Base-by-base conservation (phyloP, 345 rosid genomes). In the Hibiscus mutabilis region DNA sequence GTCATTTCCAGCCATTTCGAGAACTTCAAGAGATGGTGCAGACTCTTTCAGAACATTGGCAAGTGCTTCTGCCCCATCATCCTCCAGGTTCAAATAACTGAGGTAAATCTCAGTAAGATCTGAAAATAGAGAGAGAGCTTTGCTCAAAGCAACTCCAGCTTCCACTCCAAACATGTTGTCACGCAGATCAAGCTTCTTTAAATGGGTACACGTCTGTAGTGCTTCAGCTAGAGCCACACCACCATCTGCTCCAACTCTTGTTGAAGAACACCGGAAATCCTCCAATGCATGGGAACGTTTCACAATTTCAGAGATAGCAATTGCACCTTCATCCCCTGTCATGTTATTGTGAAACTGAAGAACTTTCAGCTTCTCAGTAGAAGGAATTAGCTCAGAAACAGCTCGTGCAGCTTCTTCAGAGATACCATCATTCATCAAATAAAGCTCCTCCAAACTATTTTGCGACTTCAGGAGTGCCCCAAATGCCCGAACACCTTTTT, bases 1-100 rank as follows among this genome's bases (percentile, higher is more conserved):
- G 42, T 93, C 97, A 69, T 93, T 93, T 66, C 98, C 98, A 52
- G 91, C 91, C 92, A 93, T 84, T n/a, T 93, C 98, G 66, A 93
- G 68, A 65, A 91, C 93, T 87, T 89, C 86, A 69, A 89, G 93
- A 10, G 84, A 82, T 42, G 91, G 89, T 49, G 88, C 89, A 22
- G 86, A 85, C 72, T 88, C 88, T 69, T 74, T 78, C 27, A 93
- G 86, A 71, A 96, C 85, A 70, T 71, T 77, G 35, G 86, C 81
- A 67, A 93, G 79, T 12, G 61, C 61, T 58, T 58, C 61, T 0
- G 61, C 61, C 61, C 61, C 61, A 13, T 58, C 33, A 58, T 58
- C 61, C 61, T 58, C 61, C 6, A 58, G 33, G 61, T 58, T 58
- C 61, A 58, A 58, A 25, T 58, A 58, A 58, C 61, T 58, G 33